Percentiles rank a stretch among this genome's conserved stretches.
Conservation (phyloP, 768 basidiomycete species). For the Leccinellum rugosiceps region DNA sequence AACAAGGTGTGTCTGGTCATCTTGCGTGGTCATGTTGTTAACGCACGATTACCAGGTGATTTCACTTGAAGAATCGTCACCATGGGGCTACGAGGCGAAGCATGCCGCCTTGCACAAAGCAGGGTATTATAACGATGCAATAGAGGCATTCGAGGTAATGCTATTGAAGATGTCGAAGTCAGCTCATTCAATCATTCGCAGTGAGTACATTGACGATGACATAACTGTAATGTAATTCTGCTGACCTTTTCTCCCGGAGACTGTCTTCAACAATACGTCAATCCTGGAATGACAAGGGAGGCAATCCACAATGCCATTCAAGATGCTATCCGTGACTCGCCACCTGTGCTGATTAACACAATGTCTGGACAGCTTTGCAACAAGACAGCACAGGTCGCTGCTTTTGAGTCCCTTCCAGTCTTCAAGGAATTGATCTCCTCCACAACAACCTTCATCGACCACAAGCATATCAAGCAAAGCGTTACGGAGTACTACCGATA, state of each 20-base stretch:
- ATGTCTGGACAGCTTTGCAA: background rate
- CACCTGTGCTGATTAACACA: background rate
- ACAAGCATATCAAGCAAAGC: background rate
- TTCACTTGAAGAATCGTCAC: background rate
- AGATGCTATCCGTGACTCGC: background rate
- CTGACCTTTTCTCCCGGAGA: background rate
- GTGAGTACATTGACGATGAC: background rate
- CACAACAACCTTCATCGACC: background rate
- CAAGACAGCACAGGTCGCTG: background rate
- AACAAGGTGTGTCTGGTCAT: background rate
- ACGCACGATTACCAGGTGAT: background rate
- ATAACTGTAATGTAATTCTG: background rate
- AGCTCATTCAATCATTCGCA: background rate
- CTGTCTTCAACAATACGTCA: too few species aligned
- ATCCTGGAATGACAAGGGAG: background rate
- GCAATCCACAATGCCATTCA: background rate
- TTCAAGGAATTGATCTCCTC: background rate
- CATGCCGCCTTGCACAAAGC: background rate
- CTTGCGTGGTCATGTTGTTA: background rate
- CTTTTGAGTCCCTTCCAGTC: background rate
- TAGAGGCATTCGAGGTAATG: conserved; percentile 1
- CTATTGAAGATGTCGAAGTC: background rate
- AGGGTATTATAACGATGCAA: background rate
- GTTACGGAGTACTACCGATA: background rate
- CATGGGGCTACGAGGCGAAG: background rate